These are phyloP conservation scores for Marasmius fiardii DNA, from an alignment of 1,284 basidiomycete genomes.

Conservation along the genomic window DNA sequence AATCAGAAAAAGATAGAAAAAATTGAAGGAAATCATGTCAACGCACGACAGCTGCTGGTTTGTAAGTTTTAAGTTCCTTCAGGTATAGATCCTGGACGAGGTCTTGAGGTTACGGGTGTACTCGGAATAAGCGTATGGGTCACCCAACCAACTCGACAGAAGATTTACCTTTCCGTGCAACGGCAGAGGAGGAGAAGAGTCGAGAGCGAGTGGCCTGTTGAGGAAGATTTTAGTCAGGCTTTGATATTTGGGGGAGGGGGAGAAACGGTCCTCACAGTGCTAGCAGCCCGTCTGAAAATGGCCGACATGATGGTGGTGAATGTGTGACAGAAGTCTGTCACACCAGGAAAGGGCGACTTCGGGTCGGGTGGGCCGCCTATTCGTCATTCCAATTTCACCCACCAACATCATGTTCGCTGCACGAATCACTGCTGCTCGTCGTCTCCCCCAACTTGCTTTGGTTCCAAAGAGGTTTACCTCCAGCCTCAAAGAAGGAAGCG, in stretches of 20 bases:
- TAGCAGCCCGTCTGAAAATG: conserved; percentile 55
- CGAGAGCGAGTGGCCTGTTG: conserved; percentile 45
- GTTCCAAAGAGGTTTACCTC: conserved; percentile 37
- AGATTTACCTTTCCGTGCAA: conserved; percentile 62
- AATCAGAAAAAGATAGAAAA: not conserved
- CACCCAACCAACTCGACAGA: not conserved
- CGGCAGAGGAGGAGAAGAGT: conserved; percentile 62
- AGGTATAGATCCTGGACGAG: conserved; percentile 92
- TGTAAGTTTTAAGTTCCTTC: conserved; percentile 89
- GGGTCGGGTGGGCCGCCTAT: not conserved
- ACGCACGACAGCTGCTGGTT: conserved; percentile 57
- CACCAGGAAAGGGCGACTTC: not conserved
- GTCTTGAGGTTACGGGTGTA: conserved; percentile 52
- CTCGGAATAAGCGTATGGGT: conserved; percentile 28
- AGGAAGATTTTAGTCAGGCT: conserved; percentile 22
- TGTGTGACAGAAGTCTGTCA: conserved; percentile 26
- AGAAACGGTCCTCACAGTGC: conserved; percentile 43
- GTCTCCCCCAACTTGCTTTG: conserved; percentile 34
- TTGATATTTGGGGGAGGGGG: conserved; percentile 5
- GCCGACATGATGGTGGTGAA: conserved; percentile 50
- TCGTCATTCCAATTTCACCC: not conserved
- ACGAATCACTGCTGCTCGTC: conserved; percentile 42
- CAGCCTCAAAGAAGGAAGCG: conserved; percentile 45
- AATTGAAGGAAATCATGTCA: conserved; percentile 6
- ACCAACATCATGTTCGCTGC: conserved; percentile 42